phyloP scores from a whole-genome alignment of 1,284 basidiomycete species.

The Cutaneotrichosporon sp. region DNA sequence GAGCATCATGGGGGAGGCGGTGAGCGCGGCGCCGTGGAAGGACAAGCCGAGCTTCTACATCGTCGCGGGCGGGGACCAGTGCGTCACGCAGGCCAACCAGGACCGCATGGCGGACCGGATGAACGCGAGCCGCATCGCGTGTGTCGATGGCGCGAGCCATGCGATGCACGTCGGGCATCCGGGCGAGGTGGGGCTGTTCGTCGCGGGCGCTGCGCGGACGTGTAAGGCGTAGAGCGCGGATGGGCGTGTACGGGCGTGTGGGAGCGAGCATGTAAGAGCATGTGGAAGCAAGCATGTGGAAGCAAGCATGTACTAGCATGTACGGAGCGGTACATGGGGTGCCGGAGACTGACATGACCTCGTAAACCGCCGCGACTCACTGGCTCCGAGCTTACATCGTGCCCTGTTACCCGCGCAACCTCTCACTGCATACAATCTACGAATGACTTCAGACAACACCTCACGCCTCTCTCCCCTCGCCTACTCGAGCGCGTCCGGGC shows the following conservation, averaged over 20 bases:
- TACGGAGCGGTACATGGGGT: too few species aligned
- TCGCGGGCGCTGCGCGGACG: neutral
- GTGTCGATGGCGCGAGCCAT: neutral
- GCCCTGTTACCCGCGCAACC: too few species aligned
- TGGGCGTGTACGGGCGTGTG: too few species aligned
- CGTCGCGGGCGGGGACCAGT: neutral
- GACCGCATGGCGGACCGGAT: neutral
- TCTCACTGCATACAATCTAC: too few species aligned
- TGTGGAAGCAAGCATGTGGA: too few species aligned
- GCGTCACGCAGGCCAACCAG: neutral
- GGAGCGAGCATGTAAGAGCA: too few species aligned
- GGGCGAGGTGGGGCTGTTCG: neutral
- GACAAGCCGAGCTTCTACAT: neutral
- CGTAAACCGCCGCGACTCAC: too few species aligned
- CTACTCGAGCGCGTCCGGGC: conserved; percentile 14
- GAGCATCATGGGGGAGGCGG: neutral
- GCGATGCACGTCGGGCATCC: neutral
- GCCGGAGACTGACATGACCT: too few species aligned
- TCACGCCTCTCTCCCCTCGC: neutral
- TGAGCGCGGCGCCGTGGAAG: neutral
- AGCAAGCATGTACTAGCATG: too few species aligned
- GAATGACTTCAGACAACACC: neutral
- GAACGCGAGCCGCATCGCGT: neutral
- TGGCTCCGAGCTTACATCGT: too few species aligned
- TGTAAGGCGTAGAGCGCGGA: neutral